Evolutionary conservation across 345 rosid species (phyloP).

Genomic region (Lumnitzera littorea): DNA sequence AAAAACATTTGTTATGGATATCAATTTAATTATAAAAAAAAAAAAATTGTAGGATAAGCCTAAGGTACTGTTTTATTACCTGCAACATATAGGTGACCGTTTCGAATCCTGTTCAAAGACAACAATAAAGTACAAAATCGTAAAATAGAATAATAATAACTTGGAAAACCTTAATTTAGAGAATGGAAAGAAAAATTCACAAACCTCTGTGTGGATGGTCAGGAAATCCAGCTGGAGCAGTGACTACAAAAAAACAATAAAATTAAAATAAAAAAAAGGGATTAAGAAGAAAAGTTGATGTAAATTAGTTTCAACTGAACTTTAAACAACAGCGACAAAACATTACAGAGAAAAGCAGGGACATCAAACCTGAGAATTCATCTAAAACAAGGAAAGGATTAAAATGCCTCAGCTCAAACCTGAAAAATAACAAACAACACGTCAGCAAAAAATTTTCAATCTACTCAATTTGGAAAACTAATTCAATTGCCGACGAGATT

Average conservation of each 20-base stretch:
- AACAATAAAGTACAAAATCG: not conserved
- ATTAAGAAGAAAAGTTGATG: not conserved
- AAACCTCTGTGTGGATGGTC: slow-evolving; percentile 97
- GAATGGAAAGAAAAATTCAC: slow-evolving; percentile 5
- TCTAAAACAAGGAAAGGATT: slow-evolving; percentile 83
- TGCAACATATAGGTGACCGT: slow-evolving; percentile 93
- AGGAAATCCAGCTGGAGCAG: slow-evolving; percentile 87
- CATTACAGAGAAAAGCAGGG: slow-evolving; percentile 8
- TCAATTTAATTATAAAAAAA: no score
- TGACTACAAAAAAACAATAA: slow-evolving; percentile 32
- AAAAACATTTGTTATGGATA: no score
- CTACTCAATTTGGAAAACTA: not conserved
- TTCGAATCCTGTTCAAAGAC: slow-evolving; percentile 60
- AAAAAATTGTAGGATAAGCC: not conserved
- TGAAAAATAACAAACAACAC: slow-evolving; percentile 20
- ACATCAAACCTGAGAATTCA: slow-evolving; percentile 67
- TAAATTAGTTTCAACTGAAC: not conserved
- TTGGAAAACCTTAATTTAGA: not conserved
- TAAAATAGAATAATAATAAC: no score
- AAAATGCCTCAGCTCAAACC: slow-evolving; percentile 80
- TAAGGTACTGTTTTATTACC: slow-evolving; percentile 28
- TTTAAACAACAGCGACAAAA: not conserved
- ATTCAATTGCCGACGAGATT: not conserved
- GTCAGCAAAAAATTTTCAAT: slow-evolving; percentile 6
- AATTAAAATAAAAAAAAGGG: slow-evolving; percentile 17